Base-by-base conservation (phyloP, 2,329 filamentous ascomycete genomes). In the Diplodia scrobiculata region DNA sequence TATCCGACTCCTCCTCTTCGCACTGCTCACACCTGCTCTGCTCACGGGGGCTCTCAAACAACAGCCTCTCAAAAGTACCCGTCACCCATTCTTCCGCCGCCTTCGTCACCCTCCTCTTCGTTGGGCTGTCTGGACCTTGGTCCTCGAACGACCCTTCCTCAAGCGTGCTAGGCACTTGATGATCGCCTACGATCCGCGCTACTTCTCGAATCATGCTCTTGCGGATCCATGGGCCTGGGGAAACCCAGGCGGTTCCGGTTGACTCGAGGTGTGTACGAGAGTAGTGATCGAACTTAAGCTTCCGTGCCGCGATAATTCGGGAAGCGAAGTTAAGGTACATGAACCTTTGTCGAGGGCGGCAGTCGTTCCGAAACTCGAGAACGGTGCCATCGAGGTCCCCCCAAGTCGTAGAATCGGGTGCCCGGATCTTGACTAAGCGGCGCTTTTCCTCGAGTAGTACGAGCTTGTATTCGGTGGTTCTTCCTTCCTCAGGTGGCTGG, bases 121-220 rank as follows among this genome's bases (percentile, higher is more conserved):
- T 34, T 9, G 32, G 32, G 32, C 32, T 11, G 9, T 34, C 32
- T 10, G 32, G 32, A 10, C 32, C 7, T 11, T 34, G 7, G 32
- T 34, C 32, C 7, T 58, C 21, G 21, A 58, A 58, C 4, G 53
- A 1, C 17, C 4, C 53, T 17, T 58, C 13, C 0, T 41, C 34
- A 19, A 58, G 2, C 1, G 9, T 45, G 11, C 29, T 2, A 4
- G 21, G 34, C 2, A 58, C 7, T 58, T 34, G 11, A 25, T 38
- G 34, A 13, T 58, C 34, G 17, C 34, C 53, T 9, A 58, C 53
- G 13, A 58, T 27, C 53, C 53, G 10, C 11, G 53, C 53, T 25
- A 58, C 53, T 19, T 58, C 53, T 4, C n/a, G 10, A 6, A 58
- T 58, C 32, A 58, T 11, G 25, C 53, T 58, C 19, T 41, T 58